Conservation (phyloP, 75 land plant genomes). For the Pinus albicaulis region DNA sequence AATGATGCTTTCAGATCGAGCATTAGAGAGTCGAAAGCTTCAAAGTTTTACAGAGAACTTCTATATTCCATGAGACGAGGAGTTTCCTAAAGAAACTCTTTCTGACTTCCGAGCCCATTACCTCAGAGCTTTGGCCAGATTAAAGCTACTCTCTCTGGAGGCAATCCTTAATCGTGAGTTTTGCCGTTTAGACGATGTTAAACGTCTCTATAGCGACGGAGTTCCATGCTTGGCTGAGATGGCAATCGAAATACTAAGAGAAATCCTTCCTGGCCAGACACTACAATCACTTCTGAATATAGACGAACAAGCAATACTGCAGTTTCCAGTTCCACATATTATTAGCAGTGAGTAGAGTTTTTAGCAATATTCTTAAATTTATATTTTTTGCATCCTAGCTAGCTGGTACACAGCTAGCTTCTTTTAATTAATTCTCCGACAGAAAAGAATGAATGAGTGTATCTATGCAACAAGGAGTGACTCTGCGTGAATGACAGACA, state of each 20-base stretch:
- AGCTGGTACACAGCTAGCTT: no score
- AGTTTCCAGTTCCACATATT: no score
- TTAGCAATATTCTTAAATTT: background rate
- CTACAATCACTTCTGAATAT: background rate
- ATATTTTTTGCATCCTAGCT: no score
- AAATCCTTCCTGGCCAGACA: background rate
- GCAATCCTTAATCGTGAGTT: background rate
- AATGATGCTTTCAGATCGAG: background rate
- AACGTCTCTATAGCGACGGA: conserved; percentile 18
- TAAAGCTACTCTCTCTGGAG: background rate
- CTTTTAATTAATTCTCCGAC: no score
- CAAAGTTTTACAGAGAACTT: background rate
- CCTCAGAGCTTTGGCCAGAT: conserved; percentile 9
- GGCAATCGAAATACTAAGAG: no score
- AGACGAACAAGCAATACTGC: no score
- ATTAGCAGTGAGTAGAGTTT: no score
- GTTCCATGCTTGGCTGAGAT: background rate
- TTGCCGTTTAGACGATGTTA: conserved; percentile 12
- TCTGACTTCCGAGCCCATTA: conserved; percentile 19
- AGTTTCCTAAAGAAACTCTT: conserved; percentile 21
- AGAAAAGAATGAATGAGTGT: background rate
- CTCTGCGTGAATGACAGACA: conserved; percentile 20
- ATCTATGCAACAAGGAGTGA: conserved; percentile 7
- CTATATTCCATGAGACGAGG: conserved; percentile 39
- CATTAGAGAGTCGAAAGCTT: conserved; percentile 22